Conservation (phyloP, 2,329 filamentous ascomycete genomes). For the Metarhizium sp. region DNA sequence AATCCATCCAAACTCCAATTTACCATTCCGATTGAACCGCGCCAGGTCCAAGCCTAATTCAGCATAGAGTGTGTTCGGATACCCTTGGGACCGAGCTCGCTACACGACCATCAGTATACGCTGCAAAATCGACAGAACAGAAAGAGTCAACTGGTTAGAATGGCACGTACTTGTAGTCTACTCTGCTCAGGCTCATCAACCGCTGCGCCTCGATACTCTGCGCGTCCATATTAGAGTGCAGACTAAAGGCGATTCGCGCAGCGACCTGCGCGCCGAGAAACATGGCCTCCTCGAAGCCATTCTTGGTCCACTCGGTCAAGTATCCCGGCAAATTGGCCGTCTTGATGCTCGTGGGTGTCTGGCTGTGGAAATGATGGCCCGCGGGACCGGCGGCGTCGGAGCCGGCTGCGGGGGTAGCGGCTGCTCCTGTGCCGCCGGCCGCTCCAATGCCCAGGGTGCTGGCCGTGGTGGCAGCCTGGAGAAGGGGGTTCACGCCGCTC, state of each 20-base stretch:
- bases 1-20: background rate
- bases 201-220: constrained; percentile 42
- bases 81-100: constrained; percentile 45
- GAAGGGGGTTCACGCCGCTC: constrained; percentile 73
- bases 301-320: constrained; percentile 83
- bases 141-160: background rate
- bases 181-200: constrained; percentile 45
- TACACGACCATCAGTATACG: constrained; percentile 17
- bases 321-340: constrained; percentile 70
- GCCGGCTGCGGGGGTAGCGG: constrained; percentile 29
- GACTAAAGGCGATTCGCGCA: constrained; percentile 51
- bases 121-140: background rate
- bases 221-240: constrained; percentile 46
- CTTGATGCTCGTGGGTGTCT: constrained; percentile 80
- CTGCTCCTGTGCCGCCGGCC: constrained; percentile 24
- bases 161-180: constrained; percentile 50
- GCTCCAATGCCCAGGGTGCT: constrained; percentile 42
- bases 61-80: constrained; percentile 46
- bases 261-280: constrained; percentile 86
- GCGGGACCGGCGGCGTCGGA: constrained; percentile 28
- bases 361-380: constrained; percentile 47
- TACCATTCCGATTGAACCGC: background rate
- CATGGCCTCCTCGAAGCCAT: constrained; percentile 67
- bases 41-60: constrained; percentile 18
- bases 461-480: constrained; percentile 81